Conservation (phyloP, 768 basidiomycete genomes). For the Panus rudis region DNA sequence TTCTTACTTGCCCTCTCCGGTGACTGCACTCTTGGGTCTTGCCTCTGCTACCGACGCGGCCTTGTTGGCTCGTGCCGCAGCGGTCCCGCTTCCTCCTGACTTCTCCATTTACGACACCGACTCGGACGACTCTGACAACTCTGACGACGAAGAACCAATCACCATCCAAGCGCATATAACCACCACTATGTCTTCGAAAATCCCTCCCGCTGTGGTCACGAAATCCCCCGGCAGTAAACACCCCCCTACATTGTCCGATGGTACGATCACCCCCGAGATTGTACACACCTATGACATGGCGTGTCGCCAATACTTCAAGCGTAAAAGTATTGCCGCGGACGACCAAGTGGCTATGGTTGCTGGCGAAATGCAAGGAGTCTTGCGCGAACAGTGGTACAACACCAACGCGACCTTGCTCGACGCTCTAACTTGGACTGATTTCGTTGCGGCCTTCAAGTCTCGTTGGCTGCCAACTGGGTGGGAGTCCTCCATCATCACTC, state of each 20-base stretch:
- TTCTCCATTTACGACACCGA: no score
- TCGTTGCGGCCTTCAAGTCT: neutral
- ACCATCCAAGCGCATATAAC: no score
- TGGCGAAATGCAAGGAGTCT: neutral
- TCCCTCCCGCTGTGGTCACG: no score
- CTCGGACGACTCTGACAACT: no score
- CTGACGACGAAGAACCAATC: no score
- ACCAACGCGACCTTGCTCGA: neutral
- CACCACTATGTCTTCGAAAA: no score
- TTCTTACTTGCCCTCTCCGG: no score
- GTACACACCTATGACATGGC: neutral
- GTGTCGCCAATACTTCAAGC: constrained; percentile 1
- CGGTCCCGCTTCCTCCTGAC: no score
- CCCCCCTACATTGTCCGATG: neutral
- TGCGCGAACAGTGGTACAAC: constrained; percentile 2
- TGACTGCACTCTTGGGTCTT: no score
- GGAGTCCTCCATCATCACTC: neutral
- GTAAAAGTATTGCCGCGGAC: neutral
- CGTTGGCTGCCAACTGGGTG: constrained; percentile 4
- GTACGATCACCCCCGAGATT: constrained; percentile 1
- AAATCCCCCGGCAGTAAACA: no score
- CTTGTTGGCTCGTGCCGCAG: no score
- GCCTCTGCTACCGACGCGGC: no score
- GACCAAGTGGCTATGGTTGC: neutral
- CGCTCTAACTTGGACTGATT: neutral